These are phyloP conservation scores for Chimonanthus salicifolius DNA, from an alignment of 164 flowering plant species.

Conservation along the genomic window DNA sequence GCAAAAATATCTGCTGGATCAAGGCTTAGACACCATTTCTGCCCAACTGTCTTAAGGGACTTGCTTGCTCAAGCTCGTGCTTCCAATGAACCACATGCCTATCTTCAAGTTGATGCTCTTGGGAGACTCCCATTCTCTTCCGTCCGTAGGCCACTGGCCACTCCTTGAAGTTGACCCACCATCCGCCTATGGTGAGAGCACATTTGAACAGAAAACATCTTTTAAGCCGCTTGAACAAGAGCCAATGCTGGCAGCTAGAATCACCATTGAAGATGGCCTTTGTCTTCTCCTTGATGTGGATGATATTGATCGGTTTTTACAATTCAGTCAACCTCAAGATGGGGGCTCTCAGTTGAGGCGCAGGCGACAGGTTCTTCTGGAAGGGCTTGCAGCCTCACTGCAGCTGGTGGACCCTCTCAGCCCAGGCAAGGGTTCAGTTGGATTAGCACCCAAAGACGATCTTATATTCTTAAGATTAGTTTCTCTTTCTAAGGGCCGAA, in stretches of 20 bases:
- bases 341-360: conserved; percentile 68
- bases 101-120: conserved; percentile 62
- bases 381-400: conserved; percentile 83
- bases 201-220: conserved; percentile 42
- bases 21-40: conserved; percentile 56
- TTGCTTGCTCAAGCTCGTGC: conserved; percentile 60
- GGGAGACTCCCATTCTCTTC: conserved; percentile 74
- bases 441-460: conserved; percentile 56
- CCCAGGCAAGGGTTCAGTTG: conserved; percentile 37
- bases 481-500: conserved; percentile 87
- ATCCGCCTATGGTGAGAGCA: conserved; percentile 31
- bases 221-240: conserved; percentile 91
- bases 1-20: conserved; percentile 65
- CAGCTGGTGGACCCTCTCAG: conserved; percentile 87
- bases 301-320: conserved; percentile 78
- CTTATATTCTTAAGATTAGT: conserved; percentile 73
- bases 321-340: conserved; percentile 68
- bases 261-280: conserved; percentile 81
- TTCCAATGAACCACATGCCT: conserved; percentile 56
- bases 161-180: conserved; percentile 80
- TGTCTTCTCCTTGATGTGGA: conserved; percentile 85
- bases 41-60: conserved; percentile 67
- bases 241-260: conserved; percentile 94
- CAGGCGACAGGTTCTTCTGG: conserved; percentile 59
- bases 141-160: conserved; percentile 80